Evolutionary conservation across 768 basidiomycete genomes (phyloP), one percentile per base, ranked within the genome.

Genomic region (Boletus bicolor): DNA sequence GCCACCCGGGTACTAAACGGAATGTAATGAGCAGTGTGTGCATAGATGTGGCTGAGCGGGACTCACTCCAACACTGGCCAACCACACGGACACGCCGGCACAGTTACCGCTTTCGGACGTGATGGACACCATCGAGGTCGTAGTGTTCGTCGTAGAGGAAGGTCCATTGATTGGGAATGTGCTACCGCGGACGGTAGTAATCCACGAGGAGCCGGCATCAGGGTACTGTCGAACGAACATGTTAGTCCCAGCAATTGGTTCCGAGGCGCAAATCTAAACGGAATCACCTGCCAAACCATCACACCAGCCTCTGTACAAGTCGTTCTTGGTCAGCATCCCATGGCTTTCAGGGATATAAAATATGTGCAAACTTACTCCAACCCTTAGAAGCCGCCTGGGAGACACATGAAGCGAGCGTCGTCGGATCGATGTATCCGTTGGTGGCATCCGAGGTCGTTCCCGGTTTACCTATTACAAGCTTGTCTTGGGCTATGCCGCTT

Each of bases 381-480:
- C 86, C 88, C 55, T 79, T 60, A 10, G 62, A 66, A 64, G 82
- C 80, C 1, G 86, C 90, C 66, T 82, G 76, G 7, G 75, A 64
- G n/a, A 89, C 69, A 68, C 89, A 92, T 11, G 68, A 69, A 5
- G 84, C 80, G 9, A 91, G 75, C 5, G 79, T 79, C 9, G 75
- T 70, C 2, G 84, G 73, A 38, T 72, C 73, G 68, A 91, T 86
- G 55, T 74, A 81, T 5, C 77, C 84, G 58, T 81, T 86, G 57
- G 57, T 77, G 3, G 85, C 84, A 51, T 83, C 82, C 8, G 71
- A 62, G 7, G 59, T 58, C 0, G 76, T 53, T 2, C 82, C 83
- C 1, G 87, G 88, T 70, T 91, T 91, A 5, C 87, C 88, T 63
- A 91, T 87, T 57, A 90, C 82, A 47, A 90, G 75, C 71, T 91